Conservation (phyloP, 345 rosid genomes). For the sweet orange (Citrus sinensis) region DNA sequence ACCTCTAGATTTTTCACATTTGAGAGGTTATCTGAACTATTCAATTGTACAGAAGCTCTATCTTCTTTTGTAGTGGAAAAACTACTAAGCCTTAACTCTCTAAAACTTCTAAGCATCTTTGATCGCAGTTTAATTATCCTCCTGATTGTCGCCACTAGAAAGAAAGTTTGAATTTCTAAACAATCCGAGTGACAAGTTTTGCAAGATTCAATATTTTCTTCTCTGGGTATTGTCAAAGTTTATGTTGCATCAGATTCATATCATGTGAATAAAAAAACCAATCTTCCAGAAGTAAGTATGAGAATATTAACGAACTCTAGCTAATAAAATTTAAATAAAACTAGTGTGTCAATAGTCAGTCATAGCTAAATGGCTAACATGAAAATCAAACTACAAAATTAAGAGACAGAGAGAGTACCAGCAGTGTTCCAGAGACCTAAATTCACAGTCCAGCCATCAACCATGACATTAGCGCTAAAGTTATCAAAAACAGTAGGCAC, state of each 20-base stretch:
- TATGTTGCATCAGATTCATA: not conserved
- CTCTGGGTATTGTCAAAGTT: not conserved
- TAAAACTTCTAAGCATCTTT: not conserved
- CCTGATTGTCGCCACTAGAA: not conserved
- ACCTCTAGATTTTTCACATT: not conserved
- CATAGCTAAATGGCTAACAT: not conserved
- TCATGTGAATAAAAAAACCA: not conserved
- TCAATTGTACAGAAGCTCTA: not conserved
- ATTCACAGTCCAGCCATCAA: slow-evolving; percentile 78
- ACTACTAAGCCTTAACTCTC: not conserved
- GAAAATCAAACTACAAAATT: not conserved
- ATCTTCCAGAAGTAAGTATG: not conserved
- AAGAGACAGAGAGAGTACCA: slow-evolving; percentile 37
- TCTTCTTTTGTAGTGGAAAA: not conserved
- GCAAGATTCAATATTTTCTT: not conserved
- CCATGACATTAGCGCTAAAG: slow-evolving; percentile 90
- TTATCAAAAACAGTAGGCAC: slow-evolving; percentile 87
- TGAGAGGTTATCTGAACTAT: not conserved
- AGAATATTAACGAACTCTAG: not conserved
- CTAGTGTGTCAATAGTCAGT: not conserved
- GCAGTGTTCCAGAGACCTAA: slow-evolving; percentile 96
- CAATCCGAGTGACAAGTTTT: not conserved
- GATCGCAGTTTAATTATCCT: not conserved
- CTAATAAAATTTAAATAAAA: slow-evolving; percentile 6
- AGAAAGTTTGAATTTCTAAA: not conserved